Evolutionary conservation across 2,329 filamentous ascomycete genomes (phyloP), one percentile per base, ranked within the genome.

Genomic region (Drechmeria coniospora): DNA sequence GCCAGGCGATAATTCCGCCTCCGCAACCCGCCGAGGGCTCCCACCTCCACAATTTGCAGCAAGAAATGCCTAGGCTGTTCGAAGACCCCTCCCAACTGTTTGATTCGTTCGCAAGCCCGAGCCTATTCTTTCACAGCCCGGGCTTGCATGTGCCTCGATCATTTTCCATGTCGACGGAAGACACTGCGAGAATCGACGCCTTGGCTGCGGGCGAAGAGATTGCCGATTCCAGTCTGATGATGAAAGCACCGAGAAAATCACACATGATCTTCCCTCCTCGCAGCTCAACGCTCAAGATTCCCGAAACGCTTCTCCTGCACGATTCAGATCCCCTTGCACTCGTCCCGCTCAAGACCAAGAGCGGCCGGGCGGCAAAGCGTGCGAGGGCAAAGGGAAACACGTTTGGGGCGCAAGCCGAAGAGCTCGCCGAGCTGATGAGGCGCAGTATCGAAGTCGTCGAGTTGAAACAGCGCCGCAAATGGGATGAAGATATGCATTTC

Each of bases 81-180:
- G 36, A 37, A 8, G 39, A 36, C 0, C 67, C 70, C 0, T 42
- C 42, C 1, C 47, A 63, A 32, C 44, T 72, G 17, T 74, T 76
- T 34, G 72, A 77, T 37, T 47, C 64, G 1, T 76, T 75, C 43
- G 67, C 60, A 5, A 73, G 67, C 32, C 59, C 72, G 1, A 54
- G 56, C 28, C 53, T 75, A 1, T 65, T 75, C 40, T 74, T 76
- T 38, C 65, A 65, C 27, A 63, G 57, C 0, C 47, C 69, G 0
- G 64, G 62, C 0, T 32, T 68, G 5, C 37, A 50, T 1, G 49
- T 62, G 0, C 65, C 66, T 1, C 47, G 47, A 2, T 52, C 54
- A 2, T 69, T 71, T 35, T 37, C 46, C 32, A 39, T 46, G 23
- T 50, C 53, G 2, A 43, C 41, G 4, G 39, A 48, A 8, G 39